Base-by-base conservation (phyloP, 371 early-diverging fungal species). In the Rhizomucor miehei region DNA sequence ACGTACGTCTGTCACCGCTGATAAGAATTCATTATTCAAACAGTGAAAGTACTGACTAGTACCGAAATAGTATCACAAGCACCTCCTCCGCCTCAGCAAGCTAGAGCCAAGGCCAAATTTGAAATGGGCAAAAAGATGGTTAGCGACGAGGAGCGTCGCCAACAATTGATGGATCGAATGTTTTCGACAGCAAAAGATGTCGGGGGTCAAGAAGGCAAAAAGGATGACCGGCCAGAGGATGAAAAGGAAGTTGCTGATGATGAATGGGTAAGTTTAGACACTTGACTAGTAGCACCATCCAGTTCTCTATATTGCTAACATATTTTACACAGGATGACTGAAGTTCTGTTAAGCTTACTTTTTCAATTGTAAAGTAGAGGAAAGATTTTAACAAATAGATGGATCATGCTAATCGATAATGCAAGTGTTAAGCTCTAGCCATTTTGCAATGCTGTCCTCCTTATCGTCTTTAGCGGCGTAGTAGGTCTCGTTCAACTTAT, bases 91-190 rank as follows among this genome's bases (percentile, higher is more conserved):
- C 54, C 67, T 34, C 68, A 69, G 20, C 63, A 60, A 37, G 62
- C 63, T 1, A 51, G 52, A 49, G 54, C 74, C 20, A 67, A 68
- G 25, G 49, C 66, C n/a, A 64, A 82, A 45, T 62, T 66, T 55
- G 65, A 80, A 60, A 63, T 67, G 65, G 59, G 71, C n/a, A 69
- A 66, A 49, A 51, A 63, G 54, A 36, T 58, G 19, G 66, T 67
- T 11, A 62, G 68, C 54, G 60, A 68, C 55, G 65, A 77, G 36
- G 59, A 71, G 43, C 60, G 77, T 59, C 66, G 65, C 40, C 59
- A 80, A 57, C 71, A 77, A 6, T 55, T 74, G 47, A 82, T 86
- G 79, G 66, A 72, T 47, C 70, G 71, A 13, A 83, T 87, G 85
- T 70, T 79, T 58, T 54, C 75, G 21, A 63, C 70, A 16, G 86